Evolutionary conservation across 106 monocot genomes (phyloP), one percentile per base, ranked within the genome.

Genomic region (Phalaenopsis equestris): DNA sequence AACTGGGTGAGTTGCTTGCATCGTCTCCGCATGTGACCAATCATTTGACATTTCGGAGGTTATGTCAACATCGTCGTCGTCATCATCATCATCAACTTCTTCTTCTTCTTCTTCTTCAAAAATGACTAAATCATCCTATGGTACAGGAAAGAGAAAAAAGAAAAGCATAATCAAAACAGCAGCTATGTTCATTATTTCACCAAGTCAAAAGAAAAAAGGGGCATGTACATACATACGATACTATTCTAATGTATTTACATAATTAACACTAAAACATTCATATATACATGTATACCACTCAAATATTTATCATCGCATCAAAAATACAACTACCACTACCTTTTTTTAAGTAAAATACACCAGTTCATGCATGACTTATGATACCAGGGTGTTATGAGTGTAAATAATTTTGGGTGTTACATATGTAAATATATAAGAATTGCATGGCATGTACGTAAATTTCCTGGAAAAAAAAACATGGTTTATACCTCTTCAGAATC

Each of bases 1-100:
- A 78, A 91, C 84, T 73, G 96, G 96, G 91, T 96, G 91, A 79
- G 89, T 90, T 81, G 88, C 85, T 30, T 87, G 81, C 86, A 96
- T 82, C 64, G 96, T 93, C 57, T 91, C 93, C 70, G 91, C 84
- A 61, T 86, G 86, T 37, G 86, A 72, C 96, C 96, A 96, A 76
- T 91, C 84, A 68, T 42, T 81, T 77, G 84, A 79, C 77, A 78
- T 16, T 79, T 90, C 90, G 83, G 84, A 83, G 67, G 82, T 79
- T 65, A 83, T 41, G 56, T 74, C 8, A 12, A 82, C 79, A 82
- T 87, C 85, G 8, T 47, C 85, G 8, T 47, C 46, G 47, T 74
- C 8, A 12, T 83, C 79, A 82, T 87, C 85, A 14, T 47, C 75
- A 42, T 88, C 85, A 16, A 84, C 85, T n/a, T 87, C 93, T 47